These are phyloP conservation scores for Afroboletus lepidellus DNA, from an alignment of 1,284 basidiomycete species.

Conservation along the genomic window DNA sequence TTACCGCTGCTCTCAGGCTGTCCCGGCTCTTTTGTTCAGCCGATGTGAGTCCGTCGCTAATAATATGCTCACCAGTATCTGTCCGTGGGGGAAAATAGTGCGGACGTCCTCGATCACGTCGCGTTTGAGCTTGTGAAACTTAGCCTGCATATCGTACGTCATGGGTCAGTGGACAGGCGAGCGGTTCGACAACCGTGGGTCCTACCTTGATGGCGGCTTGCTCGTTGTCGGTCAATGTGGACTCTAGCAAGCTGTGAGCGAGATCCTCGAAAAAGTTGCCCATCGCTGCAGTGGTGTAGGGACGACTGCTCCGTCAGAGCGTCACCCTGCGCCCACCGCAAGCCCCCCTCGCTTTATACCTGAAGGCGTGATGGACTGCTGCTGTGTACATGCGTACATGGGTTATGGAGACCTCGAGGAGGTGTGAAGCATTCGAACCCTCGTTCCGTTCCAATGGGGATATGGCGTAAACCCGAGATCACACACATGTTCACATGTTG, in stretches of 20 bases:
- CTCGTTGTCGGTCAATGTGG: slow-evolving; percentile 26
- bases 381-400: not conserved
- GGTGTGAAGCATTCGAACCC: not conserved
- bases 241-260: slow-evolving; percentile 22
- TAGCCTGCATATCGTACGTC: slow-evolving; percentile 18
- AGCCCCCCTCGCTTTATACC: slow-evolving; percentile 1
- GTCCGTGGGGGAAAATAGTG: slow-evolving; percentile 29
- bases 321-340: not conserved
- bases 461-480: not conserved
- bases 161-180: not conserved
- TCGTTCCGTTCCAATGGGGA: not conserved
- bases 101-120: slow-evolving; percentile 33
- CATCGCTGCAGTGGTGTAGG: slow-evolving; percentile 7
- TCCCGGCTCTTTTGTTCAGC: not conserved
- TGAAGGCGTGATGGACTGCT: not conserved
- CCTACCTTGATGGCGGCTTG: slow-evolving; percentile 27
- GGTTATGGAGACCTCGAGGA: not conserved
- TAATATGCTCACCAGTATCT: slow-evolving; percentile 25
- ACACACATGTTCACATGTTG: too few relatives aligned
- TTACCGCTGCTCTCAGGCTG: slow-evolving; percentile 29
- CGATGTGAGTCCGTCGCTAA: not conserved
- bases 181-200: not conserved
- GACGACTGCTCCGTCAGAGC: not conserved
- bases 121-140: slow-evolving; percentile 31
- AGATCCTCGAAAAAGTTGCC: slow-evolving; percentile 34